Evolutionary conservation across 768 basidiomycete species (phyloP), one percentile per base, ranked within the genome.

Genomic region (Suillus bovinus): DNA sequence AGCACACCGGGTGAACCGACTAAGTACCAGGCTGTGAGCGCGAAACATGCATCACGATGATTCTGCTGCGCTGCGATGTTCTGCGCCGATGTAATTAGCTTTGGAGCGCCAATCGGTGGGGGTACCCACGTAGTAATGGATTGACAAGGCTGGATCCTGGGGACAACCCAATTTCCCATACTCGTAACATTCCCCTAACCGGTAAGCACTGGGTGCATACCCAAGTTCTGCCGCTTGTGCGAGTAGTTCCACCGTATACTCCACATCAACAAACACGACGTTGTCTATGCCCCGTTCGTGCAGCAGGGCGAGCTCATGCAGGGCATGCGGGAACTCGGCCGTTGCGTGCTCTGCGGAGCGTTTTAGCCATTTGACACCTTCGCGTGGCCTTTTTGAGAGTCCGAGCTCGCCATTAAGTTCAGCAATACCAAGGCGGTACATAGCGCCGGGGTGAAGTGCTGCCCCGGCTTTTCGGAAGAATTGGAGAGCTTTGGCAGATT

Each of bases 131-230:
- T 99, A 99, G 76, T 99, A 99, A 77, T 99, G 97, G 69, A 99
- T 99, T 52, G 94, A 96, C 61, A 99, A 80, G 33, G 97, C 97
- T 1, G 96, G 86, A 73, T 99, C 97, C 72, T 95, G 93, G 20
- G 97, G 97, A 70, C 97, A 99, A 10, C 95, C 96, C 86, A 98
- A 90, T 81, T 93, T 96, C 39, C 97, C 97, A 74, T 99, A 99
- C 80, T 99, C 97, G 74, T 99, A 99, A 75, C 96, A 98, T 77
- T 99, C 96, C 29, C 97, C 97, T 61, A 99, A 78, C 63, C 94
- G 88, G 78, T 95, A 93, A 36, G 97, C 97, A 66, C 93, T 95
- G 20, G 96, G 94, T 10, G 96, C 94, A 76, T 98, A 98, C 5
- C 95, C 95, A 29, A 99, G 83, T 76, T 99, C 97, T 0, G 93